Evolutionary conservation across 2,329 filamentous ascomycete genomes (phyloP).

Genomic region (Phialophora chinensis): DNA sequence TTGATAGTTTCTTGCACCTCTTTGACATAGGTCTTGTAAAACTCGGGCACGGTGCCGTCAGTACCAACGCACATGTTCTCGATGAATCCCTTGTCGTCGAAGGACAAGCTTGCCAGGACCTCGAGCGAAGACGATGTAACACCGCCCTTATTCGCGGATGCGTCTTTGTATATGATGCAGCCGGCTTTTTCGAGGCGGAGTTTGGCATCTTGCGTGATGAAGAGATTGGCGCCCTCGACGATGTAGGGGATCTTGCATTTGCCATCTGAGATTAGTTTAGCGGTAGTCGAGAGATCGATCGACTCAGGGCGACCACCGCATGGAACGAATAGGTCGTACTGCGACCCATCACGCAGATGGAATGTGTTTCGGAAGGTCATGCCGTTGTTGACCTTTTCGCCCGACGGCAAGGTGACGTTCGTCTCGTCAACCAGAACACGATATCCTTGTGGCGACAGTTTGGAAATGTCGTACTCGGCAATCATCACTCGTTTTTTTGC

Average conservation of each 20-base stretch:
- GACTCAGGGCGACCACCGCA: slow-evolving; percentile 96
- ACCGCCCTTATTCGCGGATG: slow-evolving; percentile 97
- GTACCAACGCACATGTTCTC: slow-evolving; percentile 90
- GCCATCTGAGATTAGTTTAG: slow-evolving; percentile 86
- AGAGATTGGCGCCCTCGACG: slow-evolving; percentile 96
- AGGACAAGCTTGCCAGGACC: slow-evolving; percentile 90
- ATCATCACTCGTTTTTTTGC: slow-evolving; percentile 91
- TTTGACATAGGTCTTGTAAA: slow-evolving; percentile 92
- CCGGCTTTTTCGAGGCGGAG: slow-evolving; percentile 93
- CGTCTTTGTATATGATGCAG: slow-evolving; percentile 95
- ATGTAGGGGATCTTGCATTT: slow-evolving; percentile 90
- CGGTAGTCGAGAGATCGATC: slow-evolving; percentile 87
- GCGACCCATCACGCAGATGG: slow-evolving; percentile 78
- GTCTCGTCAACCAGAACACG: slow-evolving; percentile 89
- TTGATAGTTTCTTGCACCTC: slow-evolving; percentile 89
- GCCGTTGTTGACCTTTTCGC: slow-evolving; percentile 87
- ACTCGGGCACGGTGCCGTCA: slow-evolving; percentile 78
- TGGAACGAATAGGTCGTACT: slow-evolving; percentile 89
- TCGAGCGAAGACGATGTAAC: slow-evolving; percentile 97
- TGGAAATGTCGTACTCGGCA: slow-evolving; percentile 79
- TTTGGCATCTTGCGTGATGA: slow-evolving; percentile 98
- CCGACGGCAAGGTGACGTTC: slow-evolving; percentile 84
- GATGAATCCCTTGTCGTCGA: slow-evolving; percentile 86
- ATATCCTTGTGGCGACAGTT: slow-evolving; percentile 87
- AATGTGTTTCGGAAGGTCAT: slow-evolving; percentile 97